A percentile compares a stretch with the other conserved stretches of the same genome.
Evolutionary conservation across 2,329 filamentous ascomycete genomes (phyloP).

Genomic region (Colletotrichum gloeosporioides): DNA sequence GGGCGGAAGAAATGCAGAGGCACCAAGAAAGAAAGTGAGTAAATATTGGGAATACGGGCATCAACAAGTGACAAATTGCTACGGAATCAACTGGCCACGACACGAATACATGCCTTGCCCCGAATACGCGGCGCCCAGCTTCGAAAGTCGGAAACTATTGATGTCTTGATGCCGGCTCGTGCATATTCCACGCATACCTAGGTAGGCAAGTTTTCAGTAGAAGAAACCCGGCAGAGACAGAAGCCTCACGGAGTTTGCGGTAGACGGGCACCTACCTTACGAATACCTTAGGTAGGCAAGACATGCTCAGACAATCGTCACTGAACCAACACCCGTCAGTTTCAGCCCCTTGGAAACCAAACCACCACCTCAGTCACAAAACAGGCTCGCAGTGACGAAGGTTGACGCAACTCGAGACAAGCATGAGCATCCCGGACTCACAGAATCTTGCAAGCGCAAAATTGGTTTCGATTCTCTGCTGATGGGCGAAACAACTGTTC

Average conservation of each 20-base stretch:
- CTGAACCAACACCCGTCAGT: neutral
- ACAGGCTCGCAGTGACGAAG: neutral
- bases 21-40: neutral
- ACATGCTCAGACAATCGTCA: neutral
- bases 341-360: neutral
- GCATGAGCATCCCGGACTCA: neutral
- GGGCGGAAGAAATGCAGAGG: neutral
- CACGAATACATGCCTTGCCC: neutral
- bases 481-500: neutral
- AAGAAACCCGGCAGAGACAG: neutral
- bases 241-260: neutral
- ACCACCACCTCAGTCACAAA: neutral
- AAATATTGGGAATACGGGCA: slow-evolving; percentile 9
- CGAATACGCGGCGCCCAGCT: neutral
- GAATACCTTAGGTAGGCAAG: neutral
- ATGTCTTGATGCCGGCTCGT: neutral
- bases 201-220: neutral
- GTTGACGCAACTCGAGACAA: slow-evolving; percentile 10
- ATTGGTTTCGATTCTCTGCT: neutral
- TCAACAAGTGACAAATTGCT: neutral
- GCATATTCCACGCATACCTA: neutral
- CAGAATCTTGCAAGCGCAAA: neutral
- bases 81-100: neutral
- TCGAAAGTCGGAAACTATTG: neutral
- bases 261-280: neutral